Base-by-base conservation (phyloP, 352 stramenopile genomes). In the Phytophthora cryptogea region DNA sequence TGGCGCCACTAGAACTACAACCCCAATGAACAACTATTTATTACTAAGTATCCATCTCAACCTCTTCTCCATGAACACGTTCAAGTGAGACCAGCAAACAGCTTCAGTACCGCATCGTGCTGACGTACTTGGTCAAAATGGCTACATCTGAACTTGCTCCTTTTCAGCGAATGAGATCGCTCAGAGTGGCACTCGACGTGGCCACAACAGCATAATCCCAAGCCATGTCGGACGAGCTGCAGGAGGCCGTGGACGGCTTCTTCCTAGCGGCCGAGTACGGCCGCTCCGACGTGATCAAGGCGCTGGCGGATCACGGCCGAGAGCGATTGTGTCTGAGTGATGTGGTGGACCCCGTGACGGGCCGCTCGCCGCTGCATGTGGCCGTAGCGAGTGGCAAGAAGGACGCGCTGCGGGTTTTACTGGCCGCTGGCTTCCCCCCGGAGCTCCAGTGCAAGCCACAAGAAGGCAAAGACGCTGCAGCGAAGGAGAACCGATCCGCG, bases 221-320 rank as follows among this genome's bases (percentile, higher is more conserved):
- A 31, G 59, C 31, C 13, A 72, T 67, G 59, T 28, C 64, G 16
- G 59, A 78, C 39, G 70, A 78, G 72, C 68, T 90, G 32, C 76
- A 83, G 33, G 86, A 92, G 63, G 86, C 83, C 11, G 51, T 79
- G 53, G 83, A 92, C 44, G 83, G 83, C 54, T 89, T 95, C 76
- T 93, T 95, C 72, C 56, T 90, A 26, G 86, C 86, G 23, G 86
- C 86, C 0, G 80, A 92, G 48, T 84, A 92, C 68, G 86, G 84
- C 23, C 82, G 84, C 42, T 86, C 84, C 9, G 86, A 95, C 56
- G 86, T 95, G 16, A 87, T 95, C 60, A 92, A 91, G 54, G 84
- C 86, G 35, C 80, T 95, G 36, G 74, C 74, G 5, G 86, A 94
- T 46, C 78, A 93, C 55, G 74, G 69, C 8, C 68, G 77, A 14